Conservation (phyloP, 2,329 filamentous ascomycete genomes). For the Fusarium irregulare region DNA sequence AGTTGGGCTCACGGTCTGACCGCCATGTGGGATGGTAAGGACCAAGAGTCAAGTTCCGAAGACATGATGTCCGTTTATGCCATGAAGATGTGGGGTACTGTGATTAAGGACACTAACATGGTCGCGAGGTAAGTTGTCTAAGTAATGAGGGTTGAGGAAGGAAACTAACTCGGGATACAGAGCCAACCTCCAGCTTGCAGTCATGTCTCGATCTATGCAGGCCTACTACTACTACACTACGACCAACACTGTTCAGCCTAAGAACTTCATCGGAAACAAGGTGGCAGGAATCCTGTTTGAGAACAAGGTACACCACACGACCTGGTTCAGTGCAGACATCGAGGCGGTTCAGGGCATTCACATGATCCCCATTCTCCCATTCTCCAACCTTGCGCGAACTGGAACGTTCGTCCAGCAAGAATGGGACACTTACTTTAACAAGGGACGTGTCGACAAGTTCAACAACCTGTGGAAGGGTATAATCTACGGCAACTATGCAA, state of each 20-base stretch:
- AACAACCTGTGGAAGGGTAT: conserved; percentile 87
- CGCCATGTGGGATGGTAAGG: conserved; percentile 77
- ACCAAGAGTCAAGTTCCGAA: conserved; percentile 90
- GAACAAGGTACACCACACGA: conserved; percentile 94
- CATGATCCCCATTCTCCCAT: conserved; percentile 81
- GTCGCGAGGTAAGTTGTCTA: conserved; percentile 70
- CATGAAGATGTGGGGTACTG: conserved; percentile 92
- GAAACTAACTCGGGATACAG: conserved; percentile 47
- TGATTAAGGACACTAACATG: conserved; percentile 80
- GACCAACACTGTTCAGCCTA: conserved; percentile 76
- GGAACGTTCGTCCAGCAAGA: conserved; percentile 81
- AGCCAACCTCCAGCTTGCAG: conserved; percentile 84
- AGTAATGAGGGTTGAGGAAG: background rate
- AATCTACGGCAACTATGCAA: conserved; percentile 83
- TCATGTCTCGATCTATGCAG: conserved; percentile 78
- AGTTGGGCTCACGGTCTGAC: conserved; percentile 89
- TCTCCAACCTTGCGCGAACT: conserved; percentile 74
- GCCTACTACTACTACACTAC: conserved; percentile 84
- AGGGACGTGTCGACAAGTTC: conserved; percentile 72
- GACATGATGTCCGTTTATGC: conserved; percentile 89
- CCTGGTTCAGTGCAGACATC: conserved; percentile 81
- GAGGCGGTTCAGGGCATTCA: conserved; percentile 84
- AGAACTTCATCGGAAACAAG: conserved; percentile 84
- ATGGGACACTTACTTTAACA: conserved; percentile 82
- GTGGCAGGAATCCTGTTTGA: conserved; percentile 81